Percentiles rank a stretch among this genome's conserved stretches.
Conservation (phyloP, 2,329 filamentous ascomycete species). For the Monilinia aucupariae region DNA sequence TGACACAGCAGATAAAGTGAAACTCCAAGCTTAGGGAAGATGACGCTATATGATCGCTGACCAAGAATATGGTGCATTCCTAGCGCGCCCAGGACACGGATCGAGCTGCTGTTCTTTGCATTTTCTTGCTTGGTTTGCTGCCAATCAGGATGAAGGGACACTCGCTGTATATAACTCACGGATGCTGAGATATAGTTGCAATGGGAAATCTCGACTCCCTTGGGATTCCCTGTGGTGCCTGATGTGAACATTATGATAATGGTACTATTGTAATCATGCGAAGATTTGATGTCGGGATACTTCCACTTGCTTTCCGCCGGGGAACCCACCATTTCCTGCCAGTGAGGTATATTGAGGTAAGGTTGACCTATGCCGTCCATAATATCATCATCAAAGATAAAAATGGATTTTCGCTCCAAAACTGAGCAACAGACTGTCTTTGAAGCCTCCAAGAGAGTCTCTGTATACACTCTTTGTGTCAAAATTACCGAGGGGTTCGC, state of each 20-base stretch:
- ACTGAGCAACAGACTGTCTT: neutral
- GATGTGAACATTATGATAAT: slow-evolving; percentile 7
- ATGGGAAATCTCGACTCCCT: slow-evolving; percentile 6
- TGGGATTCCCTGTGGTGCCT: neutral
- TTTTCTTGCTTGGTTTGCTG: neutral
- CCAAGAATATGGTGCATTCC: slow-evolving; percentile 3
- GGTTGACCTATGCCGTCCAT: neutral
- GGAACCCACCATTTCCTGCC: neutral
- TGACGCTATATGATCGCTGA: neutral
- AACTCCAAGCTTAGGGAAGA: slow-evolving; percentile 43
- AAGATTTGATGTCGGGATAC: neutral
- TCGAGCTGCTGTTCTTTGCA: neutral
- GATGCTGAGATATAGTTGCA: neutral
- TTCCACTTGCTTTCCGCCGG: neutral
- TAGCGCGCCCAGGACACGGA: neutral
- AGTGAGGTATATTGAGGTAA: slow-evolving; percentile 2
- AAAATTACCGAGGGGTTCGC: neutral
- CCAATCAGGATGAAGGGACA: neutral
- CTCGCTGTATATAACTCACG: neutral
- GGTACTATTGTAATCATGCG: slow-evolving; percentile 2
- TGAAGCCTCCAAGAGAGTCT: too few species aligned
- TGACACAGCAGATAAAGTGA: slow-evolving; percentile 33
- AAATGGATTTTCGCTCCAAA: neutral
- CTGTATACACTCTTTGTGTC: neutral
- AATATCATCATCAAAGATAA: neutral